phyloP scores from a whole-genome alignment of 164 flowering plant genomes.

The Piper longum region DNA sequence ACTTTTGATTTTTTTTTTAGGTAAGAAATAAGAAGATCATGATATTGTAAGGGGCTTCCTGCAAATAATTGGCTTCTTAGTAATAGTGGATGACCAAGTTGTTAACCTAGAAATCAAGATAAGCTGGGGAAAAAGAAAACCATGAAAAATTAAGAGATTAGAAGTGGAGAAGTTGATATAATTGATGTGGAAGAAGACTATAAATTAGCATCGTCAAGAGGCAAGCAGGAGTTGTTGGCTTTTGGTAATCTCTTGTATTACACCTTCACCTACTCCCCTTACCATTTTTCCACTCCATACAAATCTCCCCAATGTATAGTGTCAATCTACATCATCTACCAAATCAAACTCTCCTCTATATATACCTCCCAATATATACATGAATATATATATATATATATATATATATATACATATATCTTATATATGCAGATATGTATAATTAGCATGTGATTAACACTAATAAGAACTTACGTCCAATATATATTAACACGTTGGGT shows the following conservation, averaged over 20 bases:
- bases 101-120: background rate
- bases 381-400: too few relatives aligned
- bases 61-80: too few relatives aligned
- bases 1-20: too few relatives aligned
- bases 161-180: background rate
- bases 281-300: background rate
- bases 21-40: too few relatives aligned
- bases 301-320: background rate
- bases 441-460: too few relatives aligned
- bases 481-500: background rate
- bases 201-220: background rate
- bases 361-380: background rate
- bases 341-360: background rate
- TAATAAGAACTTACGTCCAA: background rate
- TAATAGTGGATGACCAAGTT: too few relatives aligned
- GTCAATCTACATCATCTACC: background rate
- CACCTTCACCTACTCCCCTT: constrained; percentile 9
- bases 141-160: too few relatives aligned
- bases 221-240: constrained; percentile 17
- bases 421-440: too few relatives aligned
- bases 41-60: too few relatives aligned
- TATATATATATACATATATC: too few relatives aligned
- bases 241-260: constrained; percentile 2
- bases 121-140: too few relatives aligned
- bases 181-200: background rate